Evolutionary conservation across 2,329 filamentous ascomycete species (phyloP).

Genomic region (Phoma sp.): DNA sequence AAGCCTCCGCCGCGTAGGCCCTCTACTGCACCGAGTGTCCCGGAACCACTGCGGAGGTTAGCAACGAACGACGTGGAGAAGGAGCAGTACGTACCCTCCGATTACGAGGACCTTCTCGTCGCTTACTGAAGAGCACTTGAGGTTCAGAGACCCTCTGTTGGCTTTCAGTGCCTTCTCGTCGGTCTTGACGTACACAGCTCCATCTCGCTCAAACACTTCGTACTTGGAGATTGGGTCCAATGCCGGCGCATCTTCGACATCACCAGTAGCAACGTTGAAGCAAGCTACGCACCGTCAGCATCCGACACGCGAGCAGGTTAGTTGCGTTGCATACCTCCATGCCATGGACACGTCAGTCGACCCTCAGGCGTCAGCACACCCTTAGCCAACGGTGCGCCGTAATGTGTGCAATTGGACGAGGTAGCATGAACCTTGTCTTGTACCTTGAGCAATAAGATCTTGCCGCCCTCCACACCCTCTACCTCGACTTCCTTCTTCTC

Average conservation of each 20-base stretch:
- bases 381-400: slow-evolving; percentile 86
- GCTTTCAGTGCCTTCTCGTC: slow-evolving; percentile 80
- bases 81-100: slow-evolving; percentile 28
- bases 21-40: slow-evolving; percentile 80
- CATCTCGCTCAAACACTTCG: slow-evolving; percentile 79
- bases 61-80: background rate
- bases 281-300: slow-evolving; percentile 66
- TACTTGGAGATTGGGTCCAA: slow-evolving; percentile 86
- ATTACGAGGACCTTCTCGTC: slow-evolving; percentile 78
- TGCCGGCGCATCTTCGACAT: slow-evolving; percentile 93
- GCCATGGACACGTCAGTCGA: slow-evolving; percentile 92
- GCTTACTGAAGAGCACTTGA: slow-evolving; percentile 69
- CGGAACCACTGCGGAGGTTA: slow-evolving; percentile 68
- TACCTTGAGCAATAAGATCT: slow-evolving; percentile 83
- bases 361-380: slow-evolving; percentile 84
- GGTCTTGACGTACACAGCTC: slow-evolving; percentile 82
- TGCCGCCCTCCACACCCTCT: slow-evolving; percentile 84
- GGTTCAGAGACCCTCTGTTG: slow-evolving; percentile 73
- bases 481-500: slow-evolving; percentile 91
- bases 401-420: slow-evolving; percentile 86
- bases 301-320: slow-evolving; percentile 10
- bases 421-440: slow-evolving; percentile 79
- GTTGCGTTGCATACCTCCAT: slow-evolving; percentile 71
- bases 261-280: slow-evolving; percentile 87
- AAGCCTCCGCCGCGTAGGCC: slow-evolving; percentile 83